phyloP scores from a whole-genome alignment of 208 protist genomes.

The Herpetomonas tarakana region DNA sequence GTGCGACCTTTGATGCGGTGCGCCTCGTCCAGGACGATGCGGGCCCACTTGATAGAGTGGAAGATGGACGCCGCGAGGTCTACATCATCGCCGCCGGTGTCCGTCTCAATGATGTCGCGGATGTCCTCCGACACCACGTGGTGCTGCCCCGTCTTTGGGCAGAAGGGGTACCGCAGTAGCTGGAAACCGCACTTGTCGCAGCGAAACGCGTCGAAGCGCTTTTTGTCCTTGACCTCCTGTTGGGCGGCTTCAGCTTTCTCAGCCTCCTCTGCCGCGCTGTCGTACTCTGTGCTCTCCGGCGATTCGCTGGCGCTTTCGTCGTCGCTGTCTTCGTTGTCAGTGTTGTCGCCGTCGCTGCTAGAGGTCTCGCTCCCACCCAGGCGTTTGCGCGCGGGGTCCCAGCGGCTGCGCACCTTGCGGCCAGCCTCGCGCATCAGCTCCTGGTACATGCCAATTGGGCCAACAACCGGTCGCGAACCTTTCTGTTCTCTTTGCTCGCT shows the following conservation, averaged over 20 bases:
- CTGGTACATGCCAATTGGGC: slow-evolving; percentile 87
- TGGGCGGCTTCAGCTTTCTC: slow-evolving; percentile 24
- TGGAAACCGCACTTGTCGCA: slow-evolving; percentile 77
- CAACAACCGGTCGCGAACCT: slow-evolving; percentile 34
- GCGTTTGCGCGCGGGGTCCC: slow-evolving; percentile 38
- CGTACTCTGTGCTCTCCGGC: slow-evolving; percentile 12
- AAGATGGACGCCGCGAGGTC: slow-evolving; percentile 67
- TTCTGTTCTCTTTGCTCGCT: slow-evolving; percentile 7
- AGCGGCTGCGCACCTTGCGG: slow-evolving; percentile 79
- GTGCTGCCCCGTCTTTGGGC: slow-evolving; percentile 83
- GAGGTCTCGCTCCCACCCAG: neutral
- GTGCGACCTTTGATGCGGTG: slow-evolving; percentile 91
- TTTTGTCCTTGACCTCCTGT: slow-evolving; percentile 16
- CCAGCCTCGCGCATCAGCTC: slow-evolving; percentile 88
- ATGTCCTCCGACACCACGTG: slow-evolving; percentile 65
- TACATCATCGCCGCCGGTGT: slow-evolving; percentile 74
- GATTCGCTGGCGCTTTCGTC: slow-evolving; percentile 11
- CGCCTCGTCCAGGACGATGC: slow-evolving; percentile 93
- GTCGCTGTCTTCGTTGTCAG: slow-evolving; percentile 18
- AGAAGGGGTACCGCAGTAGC: slow-evolving; percentile 78
- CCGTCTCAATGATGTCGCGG: slow-evolving; percentile 66
- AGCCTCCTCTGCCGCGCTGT: slow-evolving; percentile 30
- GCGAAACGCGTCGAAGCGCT: slow-evolving; percentile 36
- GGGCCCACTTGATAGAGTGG: slow-evolving; percentile 81
- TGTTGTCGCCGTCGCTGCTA: slow-evolving; percentile 21